Conservation (phyloP, 2,329 filamentous ascomycete species). For the Cordyceps farinosa region DNA sequence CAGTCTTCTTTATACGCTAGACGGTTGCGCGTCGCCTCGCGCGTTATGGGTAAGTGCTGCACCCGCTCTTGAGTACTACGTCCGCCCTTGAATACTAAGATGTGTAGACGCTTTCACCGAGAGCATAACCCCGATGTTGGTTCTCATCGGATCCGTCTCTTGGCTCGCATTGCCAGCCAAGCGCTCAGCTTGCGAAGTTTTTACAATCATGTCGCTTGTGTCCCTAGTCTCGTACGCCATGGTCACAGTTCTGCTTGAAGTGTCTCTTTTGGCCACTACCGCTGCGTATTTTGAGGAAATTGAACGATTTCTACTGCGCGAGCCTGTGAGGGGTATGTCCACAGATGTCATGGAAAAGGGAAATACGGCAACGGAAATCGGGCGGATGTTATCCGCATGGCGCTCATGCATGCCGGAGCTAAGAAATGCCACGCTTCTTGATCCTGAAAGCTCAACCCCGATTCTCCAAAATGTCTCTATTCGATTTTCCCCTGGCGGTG, state of each 20-base stretch:
- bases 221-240: background rate
- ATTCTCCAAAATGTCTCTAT: background rate
- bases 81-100: background rate
- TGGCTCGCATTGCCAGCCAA: background rate
- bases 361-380: background rate
- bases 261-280: background rate
- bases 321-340: background rate
- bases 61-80: background rate
- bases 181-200: background rate
- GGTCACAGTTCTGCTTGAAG: background rate
- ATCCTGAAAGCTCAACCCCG: background rate
- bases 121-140: constrained; percentile 2
- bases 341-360: background rate
- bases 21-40: background rate
- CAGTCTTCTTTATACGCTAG: background rate
- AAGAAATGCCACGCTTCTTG: background rate
- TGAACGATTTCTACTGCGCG: background rate
- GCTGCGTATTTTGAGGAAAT: background rate
- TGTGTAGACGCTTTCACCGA: background rate
- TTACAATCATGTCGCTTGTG: constrained; percentile 2
- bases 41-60: background rate
- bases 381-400: background rate
- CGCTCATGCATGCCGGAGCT: background rate
- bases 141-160: constrained; percentile 6
- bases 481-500: constrained; percentile 22